These are phyloP conservation scores for Flaveria trinervia DNA, from an alignment of 129 eudicot species.

Conservation along the genomic window DNA sequence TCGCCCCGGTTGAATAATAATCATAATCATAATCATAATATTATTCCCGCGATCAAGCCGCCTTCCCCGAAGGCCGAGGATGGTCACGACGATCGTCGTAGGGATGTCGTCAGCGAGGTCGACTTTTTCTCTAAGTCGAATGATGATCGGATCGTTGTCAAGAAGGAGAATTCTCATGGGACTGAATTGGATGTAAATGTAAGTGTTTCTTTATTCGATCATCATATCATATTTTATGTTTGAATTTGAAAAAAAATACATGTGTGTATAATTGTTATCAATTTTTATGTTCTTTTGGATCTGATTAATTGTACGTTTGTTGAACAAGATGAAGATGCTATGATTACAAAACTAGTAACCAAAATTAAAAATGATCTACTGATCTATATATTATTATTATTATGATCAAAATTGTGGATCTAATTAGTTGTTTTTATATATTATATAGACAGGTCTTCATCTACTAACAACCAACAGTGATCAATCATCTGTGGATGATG, in stretches of 20 bases:
- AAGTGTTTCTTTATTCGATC: constrained; percentile 30
- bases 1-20: neutral
- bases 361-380: neutral
- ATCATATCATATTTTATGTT: neutral
- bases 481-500: constrained; percentile 74
- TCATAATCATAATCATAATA: too few relatives aligned
- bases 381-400: neutral
- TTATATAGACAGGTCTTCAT: constrained; percentile 69
- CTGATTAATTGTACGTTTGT: too few relatives aligned
- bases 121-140: constrained; percentile 68
- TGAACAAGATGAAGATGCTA: neutral
- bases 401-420: neutral
- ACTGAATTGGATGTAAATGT: constrained; percentile 60
- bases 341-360: neutral
- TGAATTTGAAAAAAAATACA: neutral
- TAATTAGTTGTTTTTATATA: constrained; percentile 10
- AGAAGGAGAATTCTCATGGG: constrained; percentile 52
- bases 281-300: too few relatives aligned
- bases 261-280: too few relatives aligned
- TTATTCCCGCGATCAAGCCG: neutral
- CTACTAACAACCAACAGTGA: constrained; percentile 65
- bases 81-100: constrained; percentile 1
- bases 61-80: neutral
- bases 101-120: constrained; percentile 47
- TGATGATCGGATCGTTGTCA: constrained; percentile 35